Evolutionary conservation across 352 stramenopile genomes (phyloP), one percentile per base, ranked within the genome.

Genomic region (Globisporangium middletonii): DNA sequence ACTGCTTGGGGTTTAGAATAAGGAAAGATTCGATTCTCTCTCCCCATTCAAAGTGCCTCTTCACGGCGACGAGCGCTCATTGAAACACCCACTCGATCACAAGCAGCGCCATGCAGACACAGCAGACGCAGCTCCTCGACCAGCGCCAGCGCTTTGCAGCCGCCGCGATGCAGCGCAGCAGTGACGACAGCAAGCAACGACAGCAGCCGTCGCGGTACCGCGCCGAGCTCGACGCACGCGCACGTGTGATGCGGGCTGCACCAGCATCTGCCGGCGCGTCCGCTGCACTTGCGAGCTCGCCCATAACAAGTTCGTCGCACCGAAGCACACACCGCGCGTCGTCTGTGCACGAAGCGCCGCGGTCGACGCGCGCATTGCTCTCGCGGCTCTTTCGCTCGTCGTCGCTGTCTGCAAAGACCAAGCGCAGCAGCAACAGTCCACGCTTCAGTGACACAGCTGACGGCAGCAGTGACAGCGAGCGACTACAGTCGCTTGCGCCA

Each of bases 351-450:
- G 43, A 48, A 19, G 16, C 8, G 43, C 47, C 55, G 7, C 55
- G 55, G 37, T 54, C 55, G 7, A 44, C 57, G 23, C 53, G 63
- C 23, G 50, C 57, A 52, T 53, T 73, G 45, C 60, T 73, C 47
- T 64, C 62, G 54, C 58, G 63, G 13, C 44, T 69, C 23, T 70
- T 73, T 42, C 66, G 63, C 48, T 57, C 57, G 55, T 27, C 56
- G 56, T 46, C 50, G 33, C 33, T 38, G 43, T 48, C 43, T 48
- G 43, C 43, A 48, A 62, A 52, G 37, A 62, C 15, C 46, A 55
- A 47, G 18, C 52, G n/a, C 27, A 44, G 44, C 16, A 41, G 41
- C 35, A 38, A 11, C 1, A 38, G 33, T 38, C 33, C 33, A 12
- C 33, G 12, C 6, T 38, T 13, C 33, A 38, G 33, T 12, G 33